Evolutionary conservation across 2,329 filamentous ascomycete genomes (phyloP).

Genomic region (Pseudonectria buxi): DNA sequence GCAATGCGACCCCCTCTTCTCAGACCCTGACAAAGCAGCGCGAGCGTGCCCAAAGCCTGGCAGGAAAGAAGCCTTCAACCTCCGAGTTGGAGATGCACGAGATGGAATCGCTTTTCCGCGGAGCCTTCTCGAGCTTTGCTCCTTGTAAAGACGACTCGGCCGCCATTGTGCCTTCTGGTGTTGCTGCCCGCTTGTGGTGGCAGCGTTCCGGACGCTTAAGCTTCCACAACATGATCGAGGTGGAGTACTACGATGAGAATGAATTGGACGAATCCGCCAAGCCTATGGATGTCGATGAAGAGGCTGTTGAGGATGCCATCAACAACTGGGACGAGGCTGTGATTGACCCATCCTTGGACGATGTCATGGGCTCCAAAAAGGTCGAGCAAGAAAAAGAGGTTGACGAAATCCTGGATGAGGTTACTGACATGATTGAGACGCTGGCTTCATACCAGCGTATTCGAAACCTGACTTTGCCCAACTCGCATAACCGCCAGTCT

Average conservation of each 20-base stretch:
- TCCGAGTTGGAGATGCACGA: conserved; percentile 55
- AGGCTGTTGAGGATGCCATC: conserved; percentile 46
- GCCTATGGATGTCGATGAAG: conserved; percentile 41
- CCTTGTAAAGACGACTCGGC: conserved; percentile 67
- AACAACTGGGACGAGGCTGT: conserved; percentile 51
- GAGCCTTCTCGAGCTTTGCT: conserved; percentile 74
- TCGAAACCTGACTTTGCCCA: conserved; percentile 63
- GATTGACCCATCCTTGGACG: conserved; percentile 52
- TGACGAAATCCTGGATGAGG: conserved; percentile 64
- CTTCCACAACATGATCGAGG: conserved; percentile 58
- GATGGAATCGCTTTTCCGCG: conserved; percentile 67
- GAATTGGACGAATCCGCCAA: conserved; percentile 27
- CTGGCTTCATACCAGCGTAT: conserved; percentile 73
- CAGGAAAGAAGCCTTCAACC: conserved; percentile 49
- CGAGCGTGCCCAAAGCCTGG: conserved; percentile 64
- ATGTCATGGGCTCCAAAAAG: conserved; percentile 44
- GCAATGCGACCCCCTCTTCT: conserved; percentile 52
- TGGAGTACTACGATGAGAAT: conserved; percentile 37
- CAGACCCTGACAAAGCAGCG: conserved; percentile 57
- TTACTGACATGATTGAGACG: conserved; percentile 70
- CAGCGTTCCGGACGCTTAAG: conserved; percentile 59
- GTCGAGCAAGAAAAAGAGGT: conserved; percentile 59
- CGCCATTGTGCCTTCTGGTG: conserved; percentile 61
- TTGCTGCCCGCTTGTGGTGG: conserved; percentile 70
- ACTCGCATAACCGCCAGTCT: conserved; percentile 53